Evolutionary conservation across 495 filamentous ascomycete genomes (phyloP).

Genomic region (Penicillium maclennaniae): DNA sequence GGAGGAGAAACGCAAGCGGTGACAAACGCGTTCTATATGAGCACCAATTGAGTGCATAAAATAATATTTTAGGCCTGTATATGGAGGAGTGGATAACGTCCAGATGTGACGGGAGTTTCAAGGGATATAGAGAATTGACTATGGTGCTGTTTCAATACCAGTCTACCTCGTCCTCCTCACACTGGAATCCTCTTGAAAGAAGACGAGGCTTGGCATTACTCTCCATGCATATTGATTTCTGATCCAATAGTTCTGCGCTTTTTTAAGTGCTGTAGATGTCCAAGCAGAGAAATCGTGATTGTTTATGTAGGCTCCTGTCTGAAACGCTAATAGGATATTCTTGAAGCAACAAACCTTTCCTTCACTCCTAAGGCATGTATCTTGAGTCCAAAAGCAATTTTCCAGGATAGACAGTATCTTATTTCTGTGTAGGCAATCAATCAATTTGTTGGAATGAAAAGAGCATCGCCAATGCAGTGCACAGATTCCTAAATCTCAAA

Average conservation of each 20-base stretch:
- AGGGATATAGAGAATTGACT: not conserved
- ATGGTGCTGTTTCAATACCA: not conserved
- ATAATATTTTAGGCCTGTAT: not conserved
- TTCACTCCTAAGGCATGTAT: no score
- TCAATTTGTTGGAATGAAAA: not conserved
- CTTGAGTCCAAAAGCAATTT: no score
- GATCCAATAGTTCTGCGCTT: no score
- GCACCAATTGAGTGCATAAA: not conserved
- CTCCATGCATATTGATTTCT: no score
- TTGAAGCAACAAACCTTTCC: no score
- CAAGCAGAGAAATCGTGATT: no score
- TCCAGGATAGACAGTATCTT: not conserved
- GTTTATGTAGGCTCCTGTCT: no score
- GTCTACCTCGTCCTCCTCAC: not conserved
- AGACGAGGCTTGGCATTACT: no score
- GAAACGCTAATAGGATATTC: no score
- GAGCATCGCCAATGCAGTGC: not conserved
- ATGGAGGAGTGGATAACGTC: not conserved
- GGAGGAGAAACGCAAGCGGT: conserved; percentile 25
- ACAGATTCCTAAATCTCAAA: not conserved
- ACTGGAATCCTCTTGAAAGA: no score
- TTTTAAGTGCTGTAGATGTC: no score
- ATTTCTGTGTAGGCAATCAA: not conserved
- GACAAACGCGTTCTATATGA: not conserved
- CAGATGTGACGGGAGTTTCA: not conserved